These are phyloP conservation scores for Blastocystis sp. DNA, from an alignment of 352 stramenopile species.

Conservation along the genomic window DNA sequence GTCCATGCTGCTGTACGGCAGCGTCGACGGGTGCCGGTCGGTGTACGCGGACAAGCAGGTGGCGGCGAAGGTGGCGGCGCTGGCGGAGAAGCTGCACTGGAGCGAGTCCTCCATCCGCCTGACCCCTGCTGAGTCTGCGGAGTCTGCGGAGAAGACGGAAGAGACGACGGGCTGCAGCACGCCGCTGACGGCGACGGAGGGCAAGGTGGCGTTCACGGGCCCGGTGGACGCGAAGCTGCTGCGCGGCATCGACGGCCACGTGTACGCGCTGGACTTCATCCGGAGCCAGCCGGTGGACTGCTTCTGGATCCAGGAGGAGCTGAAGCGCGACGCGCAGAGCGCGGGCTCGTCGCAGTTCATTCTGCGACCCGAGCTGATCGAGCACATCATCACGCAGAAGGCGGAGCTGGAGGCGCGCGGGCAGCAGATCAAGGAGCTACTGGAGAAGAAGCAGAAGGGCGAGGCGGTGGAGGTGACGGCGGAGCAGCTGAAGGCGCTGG, in stretches of 20 bases:
- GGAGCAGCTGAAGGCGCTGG: not conserved
- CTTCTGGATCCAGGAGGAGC: conserved; percentile 57
- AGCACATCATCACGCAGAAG: conserved; percentile 9
- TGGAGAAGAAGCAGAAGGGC: conserved; percentile 44
- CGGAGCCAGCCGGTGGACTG: conserved; percentile 50
- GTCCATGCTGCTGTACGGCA: conserved; percentile 16
- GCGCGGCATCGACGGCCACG: conserved; percentile 37
- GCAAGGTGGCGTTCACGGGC: conserved; percentile 33
- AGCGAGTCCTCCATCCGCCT: not conserved
- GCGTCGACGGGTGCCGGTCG: conserved; percentile 23
- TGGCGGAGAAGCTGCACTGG: conserved; percentile 62
- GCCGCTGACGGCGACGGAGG: conserved; percentile 46
- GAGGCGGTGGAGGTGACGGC: conserved; percentile 38
- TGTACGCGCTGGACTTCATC: conserved; percentile 64
- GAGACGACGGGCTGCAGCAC: conserved; percentile 16
- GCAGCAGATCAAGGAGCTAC: conserved; percentile 34
- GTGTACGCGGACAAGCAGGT: conserved; percentile 60
- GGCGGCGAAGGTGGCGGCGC: not conserved
- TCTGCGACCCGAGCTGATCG: conserved; percentile 43
- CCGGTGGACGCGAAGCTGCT: conserved; percentile 57
- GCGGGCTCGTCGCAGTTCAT: not conserved
- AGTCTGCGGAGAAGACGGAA: not conserved
- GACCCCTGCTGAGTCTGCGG: not conserved
- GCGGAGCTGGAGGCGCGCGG: not conserved
- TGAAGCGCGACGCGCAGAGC: not conserved